phyloP scores from a whole-genome alignment of 257 asterid genomes.

The Avicennia marina region DNA sequence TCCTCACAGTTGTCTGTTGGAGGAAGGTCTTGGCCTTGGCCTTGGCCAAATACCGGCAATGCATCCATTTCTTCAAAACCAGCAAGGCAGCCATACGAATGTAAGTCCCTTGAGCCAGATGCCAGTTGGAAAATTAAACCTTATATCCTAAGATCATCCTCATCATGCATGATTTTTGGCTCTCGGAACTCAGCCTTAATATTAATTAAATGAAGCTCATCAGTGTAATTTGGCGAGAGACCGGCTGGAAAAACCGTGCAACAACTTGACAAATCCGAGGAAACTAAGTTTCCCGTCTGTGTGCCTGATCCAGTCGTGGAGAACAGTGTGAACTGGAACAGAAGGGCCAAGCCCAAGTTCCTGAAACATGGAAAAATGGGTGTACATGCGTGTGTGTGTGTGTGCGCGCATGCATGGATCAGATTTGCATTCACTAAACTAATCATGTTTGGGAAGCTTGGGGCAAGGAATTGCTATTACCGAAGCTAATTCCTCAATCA shows the following conservation, averaged over 20 bases:
- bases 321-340: constrained; percentile 81
- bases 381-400: no score
- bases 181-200: no score
- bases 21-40: no score
- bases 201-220: no score
- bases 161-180: no score
- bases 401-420: no score
- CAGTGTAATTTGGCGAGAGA: constrained; percentile 54
- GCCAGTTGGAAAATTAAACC: no score
- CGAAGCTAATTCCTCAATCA: constrained; percentile 86
- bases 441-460: neutral
- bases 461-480: constrained; percentile 28
- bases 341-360: constrained; percentile 91
- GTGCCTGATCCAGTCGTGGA: constrained; percentile 83
- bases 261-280: constrained; percentile 71
- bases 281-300: constrained; percentile 88
- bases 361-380: constrained; percentile 28
- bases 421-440: neutral
- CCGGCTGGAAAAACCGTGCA: constrained; percentile 78
- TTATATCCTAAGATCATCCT: no score
- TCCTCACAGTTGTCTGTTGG: no score
- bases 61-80: no score
- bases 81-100: no score
- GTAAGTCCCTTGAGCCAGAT: no score
- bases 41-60: neutral